phyloP scores from a whole-genome alignment of 176 grass and related monocot genomes.

The Tuctoria greenei region DNA sequence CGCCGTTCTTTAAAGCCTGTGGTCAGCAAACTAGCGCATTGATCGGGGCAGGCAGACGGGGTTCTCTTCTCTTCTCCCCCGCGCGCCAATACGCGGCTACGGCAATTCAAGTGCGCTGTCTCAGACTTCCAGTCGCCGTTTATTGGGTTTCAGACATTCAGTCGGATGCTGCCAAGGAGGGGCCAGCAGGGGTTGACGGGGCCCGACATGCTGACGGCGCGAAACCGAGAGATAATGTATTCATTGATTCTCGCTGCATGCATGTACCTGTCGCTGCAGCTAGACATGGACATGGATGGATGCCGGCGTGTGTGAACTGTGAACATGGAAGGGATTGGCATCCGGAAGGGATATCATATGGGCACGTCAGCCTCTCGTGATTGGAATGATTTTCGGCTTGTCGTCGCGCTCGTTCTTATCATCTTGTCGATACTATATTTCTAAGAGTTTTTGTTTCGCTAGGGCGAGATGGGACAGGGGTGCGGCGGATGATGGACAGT shows the following conservation, averaged over 20 bases:
- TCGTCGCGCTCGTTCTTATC: slow-evolving; percentile 11
- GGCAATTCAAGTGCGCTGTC: slow-evolving; percentile 8
- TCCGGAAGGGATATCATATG: not conserved
- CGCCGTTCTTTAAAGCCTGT: slow-evolving; percentile 3
- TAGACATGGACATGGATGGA: slow-evolving; percentile 10
- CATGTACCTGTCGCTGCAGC: slow-evolving; percentile 20
- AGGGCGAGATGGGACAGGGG: not conserved
- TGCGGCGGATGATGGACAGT: not conserved
- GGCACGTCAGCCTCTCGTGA: slow-evolving; percentile 23
- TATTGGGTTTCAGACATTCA: not conserved
- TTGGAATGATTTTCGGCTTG: not conserved
- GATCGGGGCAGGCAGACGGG: slow-evolving; percentile 15
- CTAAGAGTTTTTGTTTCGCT: not conserved
- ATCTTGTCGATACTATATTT: not conserved
- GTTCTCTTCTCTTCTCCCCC: not conserved
- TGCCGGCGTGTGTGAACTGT: slow-evolving; percentile 42
- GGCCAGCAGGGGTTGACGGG: slow-evolving; percentile 26
- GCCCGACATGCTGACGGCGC: slow-evolving; percentile 15
- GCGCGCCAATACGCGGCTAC: slow-evolving; percentile 12
- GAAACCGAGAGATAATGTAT: slow-evolving; percentile 10
- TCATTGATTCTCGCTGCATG: not conserved
- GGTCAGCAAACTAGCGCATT: slow-evolving; percentile 34
- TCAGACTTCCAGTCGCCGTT: not conserved
- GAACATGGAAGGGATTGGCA: slow-evolving; percentile 33
- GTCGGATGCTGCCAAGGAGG: slow-evolving; percentile 24